Evolutionary conservation across 1,284 basidiomycete genomes (phyloP).

Genomic region (Lentinula novae-zelandiae): DNA sequence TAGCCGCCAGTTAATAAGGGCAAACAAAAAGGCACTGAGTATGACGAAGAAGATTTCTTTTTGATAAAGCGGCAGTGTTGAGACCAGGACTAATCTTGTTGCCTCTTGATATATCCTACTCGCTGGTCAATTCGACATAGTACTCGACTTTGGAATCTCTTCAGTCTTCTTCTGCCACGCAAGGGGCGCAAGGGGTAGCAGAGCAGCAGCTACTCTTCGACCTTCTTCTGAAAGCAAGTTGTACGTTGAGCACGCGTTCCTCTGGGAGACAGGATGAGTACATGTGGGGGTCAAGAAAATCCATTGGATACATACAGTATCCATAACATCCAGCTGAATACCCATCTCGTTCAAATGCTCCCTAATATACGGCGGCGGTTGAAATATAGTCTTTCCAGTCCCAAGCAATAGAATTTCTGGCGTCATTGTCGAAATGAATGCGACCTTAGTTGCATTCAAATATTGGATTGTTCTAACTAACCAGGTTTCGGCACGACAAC

Average conservation of each 20-base stretch:
- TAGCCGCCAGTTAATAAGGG: no score
- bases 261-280: conserved; percentile 34
- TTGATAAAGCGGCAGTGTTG: no score
- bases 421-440: background rate
- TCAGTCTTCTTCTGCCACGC: conserved; percentile 40
- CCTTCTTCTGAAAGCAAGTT: conserved; percentile 93
- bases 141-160: background rate
- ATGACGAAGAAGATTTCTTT: no score
- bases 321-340: conserved; percentile 92
- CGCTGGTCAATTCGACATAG: background rate
- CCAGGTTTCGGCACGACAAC: conserved; percentile 83
- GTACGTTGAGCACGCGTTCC: conserved; percentile 93
- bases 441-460: background rate
- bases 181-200: conserved; percentile 62
- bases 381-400: conserved; percentile 72
- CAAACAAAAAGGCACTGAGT: no score
- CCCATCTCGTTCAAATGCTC: conserved; percentile 75
- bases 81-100: background rate
- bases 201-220: conserved; percentile 83
- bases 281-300: background rate
- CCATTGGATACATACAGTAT: conserved; percentile 62
- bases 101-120: background rate
- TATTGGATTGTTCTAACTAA: conserved; percentile 32
- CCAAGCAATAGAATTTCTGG: conserved; percentile 89
- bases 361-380: conserved; percentile 68